phyloP scores from a whole-genome alignment of 2,329 filamentous ascomycete genomes.

The Fusarium napiforme region DNA sequence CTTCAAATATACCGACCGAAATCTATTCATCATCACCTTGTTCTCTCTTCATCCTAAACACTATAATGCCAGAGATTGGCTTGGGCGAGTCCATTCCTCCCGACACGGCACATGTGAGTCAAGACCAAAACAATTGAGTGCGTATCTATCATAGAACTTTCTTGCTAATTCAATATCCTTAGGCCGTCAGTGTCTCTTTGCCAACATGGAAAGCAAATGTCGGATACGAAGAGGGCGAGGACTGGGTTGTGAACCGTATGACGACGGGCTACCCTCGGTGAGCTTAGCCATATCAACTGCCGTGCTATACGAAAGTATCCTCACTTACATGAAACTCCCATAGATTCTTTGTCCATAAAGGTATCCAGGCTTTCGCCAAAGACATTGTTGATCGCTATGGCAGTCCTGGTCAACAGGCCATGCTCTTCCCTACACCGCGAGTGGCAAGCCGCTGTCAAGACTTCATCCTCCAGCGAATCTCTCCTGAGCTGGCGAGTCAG shows the following conservation, averaged over 20 bases:
- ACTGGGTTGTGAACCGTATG: constrained; percentile 88
- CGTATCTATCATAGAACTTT: background rate
- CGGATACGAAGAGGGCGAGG: constrained; percentile 91
- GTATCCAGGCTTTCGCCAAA: constrained; percentile 77
- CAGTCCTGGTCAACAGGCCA: constrained; percentile 71
- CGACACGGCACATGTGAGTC: constrained; percentile 80
- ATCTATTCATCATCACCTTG: background rate
- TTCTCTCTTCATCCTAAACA: background rate
- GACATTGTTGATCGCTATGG: constrained; percentile 75
- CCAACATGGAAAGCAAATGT: constrained; percentile 93
- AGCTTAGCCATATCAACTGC: constrained; percentile 51
- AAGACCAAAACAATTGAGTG: background rate
- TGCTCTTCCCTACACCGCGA: constrained; percentile 81
- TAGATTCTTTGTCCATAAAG: constrained; percentile 92
- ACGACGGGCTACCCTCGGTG: constrained; percentile 89
- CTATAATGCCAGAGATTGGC: constrained; percentile 59
- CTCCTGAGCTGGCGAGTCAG: constrained; percentile 59
- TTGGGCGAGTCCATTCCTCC: constrained; percentile 80
- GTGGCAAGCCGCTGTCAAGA: constrained; percentile 78
- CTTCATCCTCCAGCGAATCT: constrained; percentile 74
- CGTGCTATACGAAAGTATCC: background rate
- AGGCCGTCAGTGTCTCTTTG: constrained; percentile 96
- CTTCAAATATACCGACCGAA: background rate
- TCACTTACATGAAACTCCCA: constrained; percentile 21
- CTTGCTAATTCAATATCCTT: background rate